A percentile compares a stretch with the other conserved stretches of the same genome.
phyloP scores from a whole-genome alignment of 331 rosid species.

The Phaseolus coccineus region DNA sequence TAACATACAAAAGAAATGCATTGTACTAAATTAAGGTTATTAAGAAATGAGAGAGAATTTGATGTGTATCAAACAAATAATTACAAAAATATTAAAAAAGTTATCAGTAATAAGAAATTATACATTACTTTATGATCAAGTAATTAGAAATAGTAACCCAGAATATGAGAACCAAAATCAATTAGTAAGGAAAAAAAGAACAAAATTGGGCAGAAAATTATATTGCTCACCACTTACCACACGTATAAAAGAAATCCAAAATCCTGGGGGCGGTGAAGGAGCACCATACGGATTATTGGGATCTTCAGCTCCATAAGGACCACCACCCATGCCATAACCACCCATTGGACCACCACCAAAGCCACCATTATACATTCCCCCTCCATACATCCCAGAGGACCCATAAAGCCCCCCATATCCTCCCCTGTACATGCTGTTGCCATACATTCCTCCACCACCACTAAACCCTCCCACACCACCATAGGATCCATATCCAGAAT shows the following conservation, averaged over 20 bases:
- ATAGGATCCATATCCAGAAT: constrained; percentile 53
- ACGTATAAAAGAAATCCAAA: constrained; percentile 77
- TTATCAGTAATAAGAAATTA: not conserved
- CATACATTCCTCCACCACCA: constrained; percentile 76
- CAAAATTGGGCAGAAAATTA: constrained; percentile 19
- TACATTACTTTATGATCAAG: not conserved
- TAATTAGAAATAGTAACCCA: not conserved
- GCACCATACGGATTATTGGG: constrained; percentile 78
- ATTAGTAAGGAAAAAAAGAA: not conserved
- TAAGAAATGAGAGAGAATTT: not conserved
- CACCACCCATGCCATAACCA: constrained; percentile 77
- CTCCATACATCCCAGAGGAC: constrained; percentile 79
- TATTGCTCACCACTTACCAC: constrained; percentile 78
- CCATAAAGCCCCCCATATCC: constrained; percentile 73
- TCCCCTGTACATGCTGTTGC: constrained; percentile 68
- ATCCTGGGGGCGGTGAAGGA: constrained; percentile 80
- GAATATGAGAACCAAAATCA: not conserved
- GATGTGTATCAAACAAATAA: not conserved
- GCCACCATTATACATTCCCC: constrained; percentile 76
- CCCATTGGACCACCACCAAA: constrained; percentile 69
- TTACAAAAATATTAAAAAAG: not conserved
- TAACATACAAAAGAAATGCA: constrained; percentile 6
- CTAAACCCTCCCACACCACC: constrained; percentile 67
- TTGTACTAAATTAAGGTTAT: not conserved
- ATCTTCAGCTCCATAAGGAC: constrained; percentile 79